Percentiles rank a stretch among this genome's conserved stretches.
Evolutionary conservation across 129 eudicot species (phyloP).

Genomic region (carrot (Daucus carota)): DNA sequence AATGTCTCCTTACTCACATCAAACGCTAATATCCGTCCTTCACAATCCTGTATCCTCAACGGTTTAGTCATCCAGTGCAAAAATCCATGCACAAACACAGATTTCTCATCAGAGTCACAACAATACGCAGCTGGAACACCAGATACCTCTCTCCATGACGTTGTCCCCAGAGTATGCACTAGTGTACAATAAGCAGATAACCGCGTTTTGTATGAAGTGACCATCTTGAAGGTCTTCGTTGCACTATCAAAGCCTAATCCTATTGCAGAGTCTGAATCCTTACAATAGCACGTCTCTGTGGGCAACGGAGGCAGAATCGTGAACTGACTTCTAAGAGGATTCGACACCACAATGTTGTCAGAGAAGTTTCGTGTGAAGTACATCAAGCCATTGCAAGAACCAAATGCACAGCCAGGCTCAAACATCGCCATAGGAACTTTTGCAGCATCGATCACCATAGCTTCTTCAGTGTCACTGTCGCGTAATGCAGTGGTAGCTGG

Average conservation of each 20-base stretch:
- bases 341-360: background rate
- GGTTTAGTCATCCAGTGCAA: constrained; percentile 10
- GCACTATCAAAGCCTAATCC: constrained; percentile 6
- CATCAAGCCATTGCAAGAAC: constrained; percentile 2
- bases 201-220: background rate
- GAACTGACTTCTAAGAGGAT: background rate
- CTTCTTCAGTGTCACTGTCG: background rate
- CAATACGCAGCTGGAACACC: background rate
- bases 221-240: constrained; percentile 3
- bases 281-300: no score
- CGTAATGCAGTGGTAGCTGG: background rate
- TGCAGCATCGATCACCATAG: background rate
- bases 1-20: constrained; percentile 16
- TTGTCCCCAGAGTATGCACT: constrained; percentile 10
- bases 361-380: background rate
- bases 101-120: background rate
- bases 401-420: background rate
- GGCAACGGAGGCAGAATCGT: background rate
- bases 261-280: background rate
- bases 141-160: constrained; percentile 13
- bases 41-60: background rate
- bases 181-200: background rate
- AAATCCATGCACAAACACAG: constrained; percentile 17
- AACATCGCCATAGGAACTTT: background rate
- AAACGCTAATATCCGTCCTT: background rate